Evolutionary conservation across 495 filamentous ascomycete species (phyloP), one percentile per base, ranked within the genome.

Genomic region (Penicillium ochrochloron): DNA sequence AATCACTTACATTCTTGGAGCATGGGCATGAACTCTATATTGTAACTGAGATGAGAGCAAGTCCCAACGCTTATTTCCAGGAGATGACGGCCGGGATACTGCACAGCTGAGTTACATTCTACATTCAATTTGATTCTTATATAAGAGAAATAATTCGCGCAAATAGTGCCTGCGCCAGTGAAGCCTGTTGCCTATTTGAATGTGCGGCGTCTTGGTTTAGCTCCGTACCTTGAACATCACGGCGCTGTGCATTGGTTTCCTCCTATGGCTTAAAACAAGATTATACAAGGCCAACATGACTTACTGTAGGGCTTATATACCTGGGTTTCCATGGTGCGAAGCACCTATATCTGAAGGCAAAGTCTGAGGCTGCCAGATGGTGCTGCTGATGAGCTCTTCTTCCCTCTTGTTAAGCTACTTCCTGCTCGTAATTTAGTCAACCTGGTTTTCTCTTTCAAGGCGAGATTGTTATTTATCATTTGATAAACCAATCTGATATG

Each of bases 221-320:
- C 19, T 48, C 42, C n/a, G 42, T 46, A n/a, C 42, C 42, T 48
- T 25, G 44, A 48, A 48, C 44, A 25, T 48, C 44, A 48, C 21
- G 10, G 44, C 9, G 23, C 44, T 9, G n/a, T 48, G 21, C 19
- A 17, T 2, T 14, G 14, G 3, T 12, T 37, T 41, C 15, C 37
- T 15, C 15, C 15, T 3, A 5, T 5, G 12, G 15, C 14, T 17
- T 15, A 12, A 6, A 12, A 5, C 35, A 37, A 37, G 35, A 37
- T 37, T 37, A 37, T 0, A 14, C 10, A 37, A 37, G 8, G 3
- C 10, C 12, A 11, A 48, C 5, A 6, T 17, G 2, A 14, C 2
- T 17, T 41, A 41, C 12, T 5, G 15, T 6, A 3, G 15, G 12
- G 5, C 12, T 41, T 41, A 41, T 41, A 41, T 41, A 12, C 5